Percentiles rank a stretch among this genome's conserved stretches.
phyloP scores from a whole-genome alignment of 768 basidiomycete genomes.

The Gymnopilus dilepis region DNA sequence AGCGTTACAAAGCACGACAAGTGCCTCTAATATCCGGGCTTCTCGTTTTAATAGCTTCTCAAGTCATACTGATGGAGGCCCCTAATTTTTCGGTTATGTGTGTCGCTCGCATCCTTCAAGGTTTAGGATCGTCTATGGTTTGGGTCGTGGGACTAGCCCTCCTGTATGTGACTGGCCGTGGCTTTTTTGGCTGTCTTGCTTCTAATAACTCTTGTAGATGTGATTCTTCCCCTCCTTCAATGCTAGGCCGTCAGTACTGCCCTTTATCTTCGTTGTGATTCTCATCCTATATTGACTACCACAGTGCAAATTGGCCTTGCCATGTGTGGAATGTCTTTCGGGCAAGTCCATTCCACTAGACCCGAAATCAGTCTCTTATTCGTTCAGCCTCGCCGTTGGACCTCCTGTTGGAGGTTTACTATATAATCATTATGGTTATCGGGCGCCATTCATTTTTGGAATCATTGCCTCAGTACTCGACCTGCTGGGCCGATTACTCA shows the following conservation, averaged over 20 bases:
- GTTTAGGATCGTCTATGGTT: constrained; percentile 62
- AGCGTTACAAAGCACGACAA: constrained; percentile 51
- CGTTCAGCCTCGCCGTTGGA: constrained; percentile 52
- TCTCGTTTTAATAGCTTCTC: constrained; percentile 54
- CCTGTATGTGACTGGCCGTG: constrained; percentile 40
- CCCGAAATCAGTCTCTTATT: constrained; percentile 11
- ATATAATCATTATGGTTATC: constrained; percentile 60
- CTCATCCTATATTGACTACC: background rate
- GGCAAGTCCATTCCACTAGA: constrained; percentile 36
- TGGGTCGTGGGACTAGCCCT: constrained; percentile 69
- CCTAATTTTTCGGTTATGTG: constrained; percentile 61
- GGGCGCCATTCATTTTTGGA: constrained; percentile 63
- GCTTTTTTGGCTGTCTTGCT: background rate
- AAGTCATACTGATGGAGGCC: constrained; percentile 68
- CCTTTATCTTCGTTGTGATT: background rate
- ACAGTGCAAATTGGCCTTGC: constrained; percentile 63
- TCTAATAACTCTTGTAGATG: constrained; percentile 42
- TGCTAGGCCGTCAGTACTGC: constrained; percentile 51
- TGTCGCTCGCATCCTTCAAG: constrained; percentile 62
- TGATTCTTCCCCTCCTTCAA: constrained; percentile 54
- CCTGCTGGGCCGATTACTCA: constrained; percentile 55
- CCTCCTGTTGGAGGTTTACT: constrained; percentile 63
- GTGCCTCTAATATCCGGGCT: constrained; percentile 57
- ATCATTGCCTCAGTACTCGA: constrained; percentile 53
- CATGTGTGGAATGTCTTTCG: constrained; percentile 61